phyloP scores from a whole-genome alignment of 345 rosid species.

The Raphanus sativus region DNA sequence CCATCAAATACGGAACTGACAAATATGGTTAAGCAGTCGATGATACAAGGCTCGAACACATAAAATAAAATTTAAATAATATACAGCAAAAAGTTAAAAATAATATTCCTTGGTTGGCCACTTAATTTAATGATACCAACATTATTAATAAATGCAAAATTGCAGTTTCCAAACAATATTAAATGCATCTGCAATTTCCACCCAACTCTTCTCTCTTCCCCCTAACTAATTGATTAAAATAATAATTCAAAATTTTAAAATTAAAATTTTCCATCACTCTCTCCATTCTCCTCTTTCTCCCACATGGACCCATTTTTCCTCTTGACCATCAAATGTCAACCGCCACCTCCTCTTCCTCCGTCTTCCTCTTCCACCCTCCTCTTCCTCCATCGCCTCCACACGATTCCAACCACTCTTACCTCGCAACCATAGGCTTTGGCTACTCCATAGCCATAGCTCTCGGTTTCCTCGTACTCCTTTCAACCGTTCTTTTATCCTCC shows the following conservation, averaged over 20 bases:
- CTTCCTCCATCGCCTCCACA: slow-evolving; percentile 37
- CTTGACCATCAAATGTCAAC: slow-evolving; percentile 53
- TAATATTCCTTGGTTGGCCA: slow-evolving; percentile 27
- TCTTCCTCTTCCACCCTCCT: slow-evolving; percentile 29
- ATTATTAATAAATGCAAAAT: slow-evolving; percentile 45
- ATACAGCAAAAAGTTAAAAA: neutral
- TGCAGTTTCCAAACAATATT: slow-evolving; percentile 58
- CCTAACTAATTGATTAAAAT: slow-evolving; percentile 35
- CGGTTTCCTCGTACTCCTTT: slow-evolving; percentile 84
- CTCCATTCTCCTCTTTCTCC: slow-evolving; percentile 28
- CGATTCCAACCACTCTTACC: slow-evolving; percentile 37
- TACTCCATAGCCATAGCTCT: slow-evolving; percentile 93
- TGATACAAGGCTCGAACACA: slow-evolving; percentile 31
- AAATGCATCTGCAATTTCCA: slow-evolving; percentile 78
- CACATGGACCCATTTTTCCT: slow-evolving; percentile 55
- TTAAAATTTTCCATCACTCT: slow-evolving; percentile 20
- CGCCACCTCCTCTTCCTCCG: slow-evolving; percentile 36
- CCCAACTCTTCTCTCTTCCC: slow-evolving; percentile 51
- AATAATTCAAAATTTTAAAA: neutral
- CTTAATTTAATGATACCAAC: neutral
- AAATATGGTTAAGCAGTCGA: slow-evolving; percentile 15
- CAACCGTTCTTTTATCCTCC: slow-evolving; percentile 76
- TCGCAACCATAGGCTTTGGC: slow-evolving; percentile 81
- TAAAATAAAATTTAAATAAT: neutral
- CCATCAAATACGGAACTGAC: slow-evolving; percentile 16